These are phyloP conservation scores for Exidia glandulosa DNA, from an alignment of 768 basidiomycete genomes.

Conservation along the genomic window DNA sequence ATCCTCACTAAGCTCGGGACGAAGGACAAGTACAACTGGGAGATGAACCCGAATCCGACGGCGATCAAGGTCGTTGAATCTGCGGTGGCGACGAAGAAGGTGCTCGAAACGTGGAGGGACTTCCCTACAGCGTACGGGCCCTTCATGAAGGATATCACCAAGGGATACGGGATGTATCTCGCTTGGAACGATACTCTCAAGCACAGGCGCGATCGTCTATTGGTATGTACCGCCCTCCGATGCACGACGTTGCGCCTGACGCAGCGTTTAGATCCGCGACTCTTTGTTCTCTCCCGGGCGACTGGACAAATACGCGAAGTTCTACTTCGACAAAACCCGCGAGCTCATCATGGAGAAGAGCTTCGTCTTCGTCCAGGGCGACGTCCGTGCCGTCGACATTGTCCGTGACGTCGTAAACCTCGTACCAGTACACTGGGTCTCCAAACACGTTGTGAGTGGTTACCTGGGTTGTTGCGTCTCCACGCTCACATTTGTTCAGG, in stretches of 20 bases:
- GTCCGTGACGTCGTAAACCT: slow-evolving; percentile 55
- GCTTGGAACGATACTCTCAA: neutral
- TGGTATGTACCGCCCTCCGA: neutral
- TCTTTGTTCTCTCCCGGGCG: slow-evolving; percentile 39
- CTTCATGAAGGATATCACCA: slow-evolving; percentile 44
- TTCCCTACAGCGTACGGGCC: neutral
- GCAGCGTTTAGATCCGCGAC: slow-evolving; percentile 22
- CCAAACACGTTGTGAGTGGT: slow-evolving; percentile 50
- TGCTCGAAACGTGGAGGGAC: neutral
- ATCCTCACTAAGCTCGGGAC: slow-evolving; percentile 47
- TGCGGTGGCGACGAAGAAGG: neutral
- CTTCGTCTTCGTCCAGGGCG: slow-evolving; percentile 45
- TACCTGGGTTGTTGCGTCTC: neutral
- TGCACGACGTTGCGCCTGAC: neutral
- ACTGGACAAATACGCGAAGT: slow-evolving; percentile 40
- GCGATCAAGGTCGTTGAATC: slow-evolving; percentile 14
- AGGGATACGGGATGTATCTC: slow-evolving; percentile 42
- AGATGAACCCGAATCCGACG: slow-evolving; percentile 30
- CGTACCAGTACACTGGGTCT: slow-evolving; percentile 60
- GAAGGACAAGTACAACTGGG: slow-evolving; percentile 42
- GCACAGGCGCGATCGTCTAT: neutral
- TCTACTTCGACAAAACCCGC: slow-evolving; percentile 55
- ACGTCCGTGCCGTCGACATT: slow-evolving; percentile 47
- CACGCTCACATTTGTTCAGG: slow-evolving; percentile 26
- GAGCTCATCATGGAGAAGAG: slow-evolving; percentile 45